Percentiles rank a stretch among this genome's conserved stretches.
phyloP scores from a whole-genome alignment of 495 filamentous ascomycete genomes.

The Penicillium cosmopolitanum region DNA sequence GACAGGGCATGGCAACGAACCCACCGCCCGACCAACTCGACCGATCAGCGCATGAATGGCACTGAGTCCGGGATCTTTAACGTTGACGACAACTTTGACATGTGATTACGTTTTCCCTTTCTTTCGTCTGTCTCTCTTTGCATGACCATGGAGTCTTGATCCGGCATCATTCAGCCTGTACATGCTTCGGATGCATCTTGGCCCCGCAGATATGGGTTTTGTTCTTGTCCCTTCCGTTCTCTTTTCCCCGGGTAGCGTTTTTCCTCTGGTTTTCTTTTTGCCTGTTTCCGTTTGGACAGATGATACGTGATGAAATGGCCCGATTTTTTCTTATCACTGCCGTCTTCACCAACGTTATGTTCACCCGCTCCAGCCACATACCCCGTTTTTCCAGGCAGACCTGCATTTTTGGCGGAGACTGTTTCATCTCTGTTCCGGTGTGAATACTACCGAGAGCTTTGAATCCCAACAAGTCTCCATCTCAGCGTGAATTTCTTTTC shows the following conservation, averaged over 20 bases:
- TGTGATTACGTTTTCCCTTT: conserved; percentile 49
- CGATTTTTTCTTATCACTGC: conserved; percentile 6
- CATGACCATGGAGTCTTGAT: conserved; percentile 52
- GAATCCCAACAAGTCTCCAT: not conserved
- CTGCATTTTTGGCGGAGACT: conserved; percentile 17
- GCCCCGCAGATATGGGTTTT: conserved; percentile 33
- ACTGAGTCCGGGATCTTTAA: conserved; percentile 73
- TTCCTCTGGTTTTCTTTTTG: conserved; percentile 9
- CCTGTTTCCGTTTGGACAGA: conserved; percentile 18
- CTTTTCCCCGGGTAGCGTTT: conserved; percentile 5
- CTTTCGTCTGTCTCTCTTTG: conserved; percentile 26
- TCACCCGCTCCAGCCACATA: conserved; percentile 24
- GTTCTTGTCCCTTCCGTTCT: conserved; percentile 24
- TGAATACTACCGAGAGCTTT: not conserved
- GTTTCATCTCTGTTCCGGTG: not conserved
- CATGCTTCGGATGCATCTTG: conserved; percentile 38
- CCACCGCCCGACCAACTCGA: conserved; percentile 39
- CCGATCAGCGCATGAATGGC: conserved; percentile 69
- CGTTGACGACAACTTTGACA: conserved; percentile 70
- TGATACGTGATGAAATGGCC: conserved; percentile 5
- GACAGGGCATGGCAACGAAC: conserved; percentile 50
- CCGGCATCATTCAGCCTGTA: conserved; percentile 41
- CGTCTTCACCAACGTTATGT: conserved; percentile 10
- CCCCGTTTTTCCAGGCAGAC: conserved; percentile 19
- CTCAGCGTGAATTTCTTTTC: conserved; percentile 6